Evolutionary conservation across 495 filamentous ascomycete species (phyloP), one percentile per base, ranked within the genome.

Genomic region (Xylaria scruposa): DNA sequence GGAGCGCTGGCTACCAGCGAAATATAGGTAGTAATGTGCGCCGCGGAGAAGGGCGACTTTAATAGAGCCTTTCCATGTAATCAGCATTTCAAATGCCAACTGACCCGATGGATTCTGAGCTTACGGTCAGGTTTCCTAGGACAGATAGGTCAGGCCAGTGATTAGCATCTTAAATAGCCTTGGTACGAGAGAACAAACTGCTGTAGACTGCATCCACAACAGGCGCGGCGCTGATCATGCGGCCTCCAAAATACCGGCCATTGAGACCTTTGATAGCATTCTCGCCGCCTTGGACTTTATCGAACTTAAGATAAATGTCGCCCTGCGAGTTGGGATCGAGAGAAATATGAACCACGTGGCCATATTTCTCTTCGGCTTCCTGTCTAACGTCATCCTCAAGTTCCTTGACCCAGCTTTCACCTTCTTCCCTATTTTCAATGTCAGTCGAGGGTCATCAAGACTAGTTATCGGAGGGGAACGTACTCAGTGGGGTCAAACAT

Each of bases 121-220:
- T 68, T 73, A 82, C 80, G 66, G 58, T 71, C 59, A 60, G 70
- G 66, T 68, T 75, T 85, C 80, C 82, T 81, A 83, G 76, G 70
- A 77, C 72, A 79, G 75, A 72, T 69, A 68, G 68, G 76, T 70
- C 78, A 77, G 73, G 78, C 76, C 78, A 81, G 75, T 72, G 65
- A 88, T 89, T 89, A 89, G 87, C 79, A 81, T 82, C 79, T 86
- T 81, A 89, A 75, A 88, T 86, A 80, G 86, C 92, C 82, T 92
- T 93, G 72, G 92, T 94, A 79, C 94, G 90, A 80, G 93, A 91
- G 87, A 97, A 98, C 80, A 97, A 87, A 87, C 92, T 95, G 89
- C 93, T 95, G 90, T 99, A 99, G 81, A 99, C 94, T 73, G 94
- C 94, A 81, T 98, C 96, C 78, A 97, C 94, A 84, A 99, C 94